Evolutionary conservation across 1,139 yeast genomes (phyloP).

Genomic region (Geotrichum fermentans): DNA sequence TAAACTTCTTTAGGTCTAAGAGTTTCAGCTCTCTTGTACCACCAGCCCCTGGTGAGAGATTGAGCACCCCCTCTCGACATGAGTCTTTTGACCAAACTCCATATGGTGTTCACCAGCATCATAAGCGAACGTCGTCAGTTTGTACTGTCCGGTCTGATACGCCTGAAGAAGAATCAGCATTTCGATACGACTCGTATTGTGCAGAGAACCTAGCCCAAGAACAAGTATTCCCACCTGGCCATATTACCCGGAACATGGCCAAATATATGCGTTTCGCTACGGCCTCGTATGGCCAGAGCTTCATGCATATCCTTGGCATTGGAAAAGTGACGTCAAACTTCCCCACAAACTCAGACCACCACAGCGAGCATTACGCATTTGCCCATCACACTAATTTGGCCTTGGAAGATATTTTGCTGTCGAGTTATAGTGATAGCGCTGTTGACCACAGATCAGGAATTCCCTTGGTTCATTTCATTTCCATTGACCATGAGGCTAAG

Average conservation of each 20-base stretch:
- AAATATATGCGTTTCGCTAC: slow-evolving; percentile 36
- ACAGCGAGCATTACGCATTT: slow-evolving; percentile 36
- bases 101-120: background rate
- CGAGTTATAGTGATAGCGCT: slow-evolving; percentile 33
- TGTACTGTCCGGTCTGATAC: slow-evolving; percentile 16
- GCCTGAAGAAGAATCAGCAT: slow-evolving; percentile 9
- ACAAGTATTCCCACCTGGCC: slow-evolving; percentile 30
- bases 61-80: background rate
- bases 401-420: slow-evolving; percentile 33
- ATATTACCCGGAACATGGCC: slow-evolving; percentile 32
- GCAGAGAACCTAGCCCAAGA: slow-evolving; percentile 13
- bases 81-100: background rate
- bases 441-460: slow-evolving; percentile 32
- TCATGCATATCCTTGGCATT: slow-evolving; percentile 36
- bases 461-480: slow-evolving; percentile 36
- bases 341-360: slow-evolving; percentile 27
- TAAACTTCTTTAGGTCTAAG: slow-evolving; percentile 11
- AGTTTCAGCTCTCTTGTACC: slow-evolving; percentile 16
- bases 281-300: slow-evolving; percentile 39
- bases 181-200: slow-evolving; percentile 18
- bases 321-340: slow-evolving; percentile 27
- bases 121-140: slow-evolving; percentile 21
- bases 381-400: slow-evolving; percentile 35
- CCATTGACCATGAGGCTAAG: slow-evolving; percentile 35
- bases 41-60: slow-evolving; percentile 10